Base-by-base conservation (phyloP, 139 green algal species). In the Helicosporidium sp. region DNA sequence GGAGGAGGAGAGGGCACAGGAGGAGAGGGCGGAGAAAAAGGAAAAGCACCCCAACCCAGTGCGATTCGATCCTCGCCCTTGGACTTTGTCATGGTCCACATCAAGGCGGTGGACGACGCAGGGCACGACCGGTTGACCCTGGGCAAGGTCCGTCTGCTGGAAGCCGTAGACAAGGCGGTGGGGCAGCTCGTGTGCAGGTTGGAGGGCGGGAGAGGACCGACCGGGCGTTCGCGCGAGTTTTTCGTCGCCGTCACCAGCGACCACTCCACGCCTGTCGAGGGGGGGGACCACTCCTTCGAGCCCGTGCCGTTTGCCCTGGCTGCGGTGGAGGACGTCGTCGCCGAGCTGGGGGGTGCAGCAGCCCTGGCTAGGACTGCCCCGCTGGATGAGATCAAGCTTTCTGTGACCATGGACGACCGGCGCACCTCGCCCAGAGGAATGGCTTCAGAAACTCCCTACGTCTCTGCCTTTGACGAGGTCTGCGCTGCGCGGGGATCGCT, bases 61-160 rank as follows among this genome's bases (percentile, higher is more conserved):
- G 79, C 82, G 0, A 55, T 92, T 2, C 52, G 29, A 6, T 25
- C 7, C 20, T 10, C 5, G 20, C n/a, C 7, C 41, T 22, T 24
- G 19, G 59, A 83, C 51, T 93, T 94, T 61, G 76, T 45, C 24
- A 85, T 94, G 33, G 63, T 80, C 26, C 82, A 93, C 49, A 64
- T 91, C 15, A 91, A 93, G 55, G 84, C 84, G 0, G 78, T 94
- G 26, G 85, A 95, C 42, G 85, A 95, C 61, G 73, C 78, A 26
- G 83, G 85, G 0, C 85, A 95, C 52, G 85, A 95, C 67, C 54
- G 77, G 3, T 52, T 74, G 34, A 26, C 65, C 1, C 22, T 45
- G 1, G 51, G 92, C 12, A 94, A 94, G 73, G 78, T 82, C 36
- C 26, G 10, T 10, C 31, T 37, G 31, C 31, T 37, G 3, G 78